A percentile compares a stretch with the other conserved stretches of the same genome.
Conservation (phyloP, 2,329 filamentous ascomycete species). For the Ophiobolus disseminans region DNA sequence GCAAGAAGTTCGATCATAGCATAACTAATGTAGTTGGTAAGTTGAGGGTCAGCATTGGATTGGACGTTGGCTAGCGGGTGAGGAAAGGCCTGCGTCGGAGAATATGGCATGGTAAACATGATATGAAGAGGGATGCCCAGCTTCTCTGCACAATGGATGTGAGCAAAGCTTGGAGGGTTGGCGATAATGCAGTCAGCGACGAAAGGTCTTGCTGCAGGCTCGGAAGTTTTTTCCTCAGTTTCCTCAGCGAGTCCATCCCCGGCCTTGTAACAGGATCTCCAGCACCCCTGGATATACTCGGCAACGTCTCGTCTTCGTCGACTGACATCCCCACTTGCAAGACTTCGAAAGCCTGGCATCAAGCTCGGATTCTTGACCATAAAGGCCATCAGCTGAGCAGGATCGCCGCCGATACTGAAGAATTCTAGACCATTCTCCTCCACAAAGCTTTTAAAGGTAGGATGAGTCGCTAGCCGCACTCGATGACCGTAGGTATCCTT, state of each 20-base stretch:
- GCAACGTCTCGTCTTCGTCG: constrained; percentile 36
- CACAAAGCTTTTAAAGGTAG: constrained; percentile 19
- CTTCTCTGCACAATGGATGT: constrained; percentile 75
- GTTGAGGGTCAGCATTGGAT: constrained; percentile 36
- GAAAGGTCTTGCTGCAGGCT: constrained; percentile 54
- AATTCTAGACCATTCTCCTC: constrained; percentile 43
- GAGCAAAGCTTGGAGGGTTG: constrained; percentile 77
- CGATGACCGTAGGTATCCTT: constrained; percentile 34
- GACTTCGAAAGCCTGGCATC: constrained; percentile 32
- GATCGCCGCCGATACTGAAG: constrained; percentile 40
- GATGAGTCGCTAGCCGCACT: constrained; percentile 34
- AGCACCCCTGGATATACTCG: constrained; percentile 41
- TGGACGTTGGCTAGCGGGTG: constrained; percentile 59
- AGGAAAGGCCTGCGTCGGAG: constrained; percentile 53
- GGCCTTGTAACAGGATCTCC: constrained; percentile 23
- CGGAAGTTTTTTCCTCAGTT: neutral
- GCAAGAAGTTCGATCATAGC: constrained; percentile 56
- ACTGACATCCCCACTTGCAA: constrained; percentile 41
- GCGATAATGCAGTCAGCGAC: constrained; percentile 81
- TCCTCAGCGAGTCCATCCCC: neutral
- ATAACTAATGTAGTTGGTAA: constrained; percentile 55
- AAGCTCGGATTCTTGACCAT: constrained; percentile 59
- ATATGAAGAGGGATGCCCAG: constrained; percentile 75
- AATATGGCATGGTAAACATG: constrained; percentile 79
- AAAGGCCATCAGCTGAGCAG: constrained; percentile 55